Evolutionary conservation across 2,329 filamentous ascomycete genomes (phyloP).

Genomic region (Ophiobolus disseminans): DNA sequence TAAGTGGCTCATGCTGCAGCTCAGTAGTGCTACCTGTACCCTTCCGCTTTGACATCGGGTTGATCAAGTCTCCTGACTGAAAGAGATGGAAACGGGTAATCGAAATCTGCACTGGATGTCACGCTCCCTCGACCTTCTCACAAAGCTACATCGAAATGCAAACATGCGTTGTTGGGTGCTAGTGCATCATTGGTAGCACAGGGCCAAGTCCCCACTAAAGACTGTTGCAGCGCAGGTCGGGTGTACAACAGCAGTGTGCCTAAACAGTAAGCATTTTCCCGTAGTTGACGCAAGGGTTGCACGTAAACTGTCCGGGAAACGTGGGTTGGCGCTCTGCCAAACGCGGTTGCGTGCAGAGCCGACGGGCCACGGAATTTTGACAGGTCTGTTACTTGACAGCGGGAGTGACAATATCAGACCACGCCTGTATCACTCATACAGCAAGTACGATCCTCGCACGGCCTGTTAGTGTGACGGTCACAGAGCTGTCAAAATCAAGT

Average conservation of each 20-base stretch:
- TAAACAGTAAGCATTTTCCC: constrained; percentile 29
- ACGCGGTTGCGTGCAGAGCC: constrained; percentile 35
- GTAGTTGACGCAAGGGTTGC: constrained; percentile 23
- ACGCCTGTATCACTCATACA: constrained; percentile 31
- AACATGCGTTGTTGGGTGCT: constrained; percentile 28
- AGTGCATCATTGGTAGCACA: constrained; percentile 26
- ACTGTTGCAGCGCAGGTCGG: constrained; percentile 44
- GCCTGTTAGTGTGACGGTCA: constrained; percentile 32
- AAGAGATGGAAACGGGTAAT: neutral
- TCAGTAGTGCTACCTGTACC: too few species aligned
- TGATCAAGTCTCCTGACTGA: too few species aligned
- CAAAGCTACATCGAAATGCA: constrained; percentile 39
- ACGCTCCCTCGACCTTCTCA: too few species aligned
- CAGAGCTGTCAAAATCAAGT: constrained; percentile 39
- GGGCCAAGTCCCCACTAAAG: constrained; percentile 26
- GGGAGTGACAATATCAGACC: constrained; percentile 38
- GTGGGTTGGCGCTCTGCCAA: constrained; percentile 38
- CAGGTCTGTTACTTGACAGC: constrained; percentile 43
- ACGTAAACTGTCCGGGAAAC: constrained; percentile 30
- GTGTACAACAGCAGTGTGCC: constrained; percentile 35
- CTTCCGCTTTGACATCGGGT: too few species aligned
- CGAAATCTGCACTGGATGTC: too few species aligned
- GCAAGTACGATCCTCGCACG: constrained; percentile 12
- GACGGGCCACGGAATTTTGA: constrained; percentile 38
- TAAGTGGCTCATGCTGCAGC: neutral